Base-by-base conservation (phyloP, 805 yeast genomes). In the Ogataea corticis region DNA sequence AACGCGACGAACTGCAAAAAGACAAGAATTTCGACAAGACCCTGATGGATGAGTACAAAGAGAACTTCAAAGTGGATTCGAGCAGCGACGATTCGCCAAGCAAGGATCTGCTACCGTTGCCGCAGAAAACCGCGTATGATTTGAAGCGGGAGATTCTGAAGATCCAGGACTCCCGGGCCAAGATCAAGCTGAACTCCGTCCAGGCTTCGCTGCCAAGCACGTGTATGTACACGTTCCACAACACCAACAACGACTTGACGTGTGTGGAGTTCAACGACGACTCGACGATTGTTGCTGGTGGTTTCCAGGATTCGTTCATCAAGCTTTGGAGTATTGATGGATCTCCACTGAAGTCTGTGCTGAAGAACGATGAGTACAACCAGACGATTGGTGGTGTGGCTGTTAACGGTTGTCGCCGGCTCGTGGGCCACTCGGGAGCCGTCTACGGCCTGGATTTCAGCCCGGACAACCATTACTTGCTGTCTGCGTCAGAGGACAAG, bases 211-310 rank as follows among this genome's bases (percentile, higher is more conserved):
- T 92, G 19, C 99, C 99, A 17, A 86, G 96, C 45, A 96, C 92
- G 29, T 94, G 98, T 67, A 88, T 92, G 96, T 94, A 94, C 71
- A 92, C 98, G 1, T 91, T 94, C 70, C 99, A 94, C 72, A 94
- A 94, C 67, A 87, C 97, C 10, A 85, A 88, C 62, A 85, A 85
- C 53, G 95, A 87, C 50, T 71, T 94, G 75, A 87, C 95, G n/a
- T 80, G 90, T 40, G 62, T 92, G 38, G 87, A 83, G 51, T 92
- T 92, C 70, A 89, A 92, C 57, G 87, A 84, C 42, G 97, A 92
- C 65, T 82, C 92, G 14, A 81, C 91, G 17, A 58, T 90, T 51
- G 84, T 88, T 25, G 97, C 97, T 2, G 96, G 91, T 28, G 98
- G 99, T 9, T 94, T 94, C 60, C 90, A 88, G 57, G 98, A 92